These are phyloP conservation scores for Boletus mariae DNA, from an alignment of 1,284 basidiomycete species.

Conservation along the genomic window DNA sequence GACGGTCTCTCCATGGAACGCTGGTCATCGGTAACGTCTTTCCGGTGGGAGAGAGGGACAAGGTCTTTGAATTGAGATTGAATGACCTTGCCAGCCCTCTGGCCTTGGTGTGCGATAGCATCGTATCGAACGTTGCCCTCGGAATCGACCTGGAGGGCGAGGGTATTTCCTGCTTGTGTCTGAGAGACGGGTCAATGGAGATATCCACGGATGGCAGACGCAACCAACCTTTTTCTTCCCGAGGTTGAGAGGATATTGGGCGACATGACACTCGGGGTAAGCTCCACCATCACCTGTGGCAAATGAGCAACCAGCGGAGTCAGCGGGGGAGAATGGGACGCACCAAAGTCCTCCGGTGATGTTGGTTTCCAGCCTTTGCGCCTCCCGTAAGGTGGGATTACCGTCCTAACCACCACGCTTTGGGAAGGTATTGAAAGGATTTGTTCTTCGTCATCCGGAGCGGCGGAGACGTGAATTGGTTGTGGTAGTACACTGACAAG, in stretches of 20 bases:
- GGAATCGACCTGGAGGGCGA: slow-evolving; percentile 93
- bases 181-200: slow-evolving; percentile 31
- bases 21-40: slow-evolving; percentile 77
- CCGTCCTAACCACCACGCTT: slow-evolving; percentile 49
- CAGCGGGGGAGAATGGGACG: slow-evolving; percentile 20
- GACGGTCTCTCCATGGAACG: slow-evolving; percentile 87
- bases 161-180: slow-evolving; percentile 87
- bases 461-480: slow-evolving; percentile 52
- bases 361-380: slow-evolving; percentile 86
- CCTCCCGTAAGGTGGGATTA: slow-evolving; percentile 80
- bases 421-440: slow-evolving; percentile 39
- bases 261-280: slow-evolving; percentile 96
- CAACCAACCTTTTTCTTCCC: slow-evolving; percentile 79
- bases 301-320: background rate
- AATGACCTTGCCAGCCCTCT: slow-evolving; percentile 79
- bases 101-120: slow-evolving; percentile 93
- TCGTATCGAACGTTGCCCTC: slow-evolving; percentile 98
- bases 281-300: slow-evolving; percentile 82
- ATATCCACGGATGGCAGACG: background rate
- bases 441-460: slow-evolving; percentile 59
- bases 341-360: slow-evolving; percentile 80
- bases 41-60: slow-evolving; percentile 87
- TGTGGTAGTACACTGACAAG: slow-evolving; percentile 58
- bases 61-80: slow-evolving; percentile 98
- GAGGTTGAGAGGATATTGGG: slow-evolving; percentile 95